Conservation (phyloP, 139 green algal species). For the Axilococcus clingmanii region DNA sequence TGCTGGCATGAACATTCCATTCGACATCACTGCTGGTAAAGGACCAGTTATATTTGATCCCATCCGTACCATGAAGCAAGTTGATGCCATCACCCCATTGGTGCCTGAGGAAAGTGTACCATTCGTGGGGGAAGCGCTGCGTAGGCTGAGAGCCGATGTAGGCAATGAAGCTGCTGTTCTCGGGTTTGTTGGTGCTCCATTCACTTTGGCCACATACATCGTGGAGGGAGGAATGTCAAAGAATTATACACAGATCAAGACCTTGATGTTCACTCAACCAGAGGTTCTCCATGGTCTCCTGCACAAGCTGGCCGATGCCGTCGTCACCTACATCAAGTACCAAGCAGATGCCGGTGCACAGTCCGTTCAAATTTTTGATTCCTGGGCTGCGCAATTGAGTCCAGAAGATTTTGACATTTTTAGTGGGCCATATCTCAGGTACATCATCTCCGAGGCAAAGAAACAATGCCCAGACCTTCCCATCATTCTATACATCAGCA, state of each 20-base stretch:
- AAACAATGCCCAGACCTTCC: slow-evolving; percentile 64
- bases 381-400: slow-evolving; percentile 75
- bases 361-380: slow-evolving; percentile 93
- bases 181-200: slow-evolving; percentile 88
- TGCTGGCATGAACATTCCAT: slow-evolving; percentile 91
- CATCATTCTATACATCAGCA: slow-evolving; percentile 91
- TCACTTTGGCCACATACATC: slow-evolving; percentile 92
- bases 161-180: slow-evolving; percentile 68
- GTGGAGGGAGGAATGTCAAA: slow-evolving; percentile 79
- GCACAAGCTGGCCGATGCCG: slow-evolving; percentile 74
- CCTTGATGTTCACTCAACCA: slow-evolving; percentile 67
- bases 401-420: slow-evolving; percentile 91
- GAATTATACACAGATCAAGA: slow-evolving; percentile 84
- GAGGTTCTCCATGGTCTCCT: slow-evolving; percentile 51
- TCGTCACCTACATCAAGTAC: slow-evolving; percentile 86
- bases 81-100: slow-evolving; percentile 65
- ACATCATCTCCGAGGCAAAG: slow-evolving; percentile 49
- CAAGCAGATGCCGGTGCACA: slow-evolving; percentile 75
- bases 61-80: slow-evolving; percentile 81
- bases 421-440: slow-evolving; percentile 70
- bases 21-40: slow-evolving; percentile 76
- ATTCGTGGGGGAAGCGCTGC: slow-evolving; percentile 80
- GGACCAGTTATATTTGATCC: slow-evolving; percentile 82
- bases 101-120: slow-evolving; percentile 55
- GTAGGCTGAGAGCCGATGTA: slow-evolving; percentile 55